Percentiles rank a stretch among this genome's conserved stretches.
phyloP scores from a whole-genome alignment of 1,284 basidiomycete genomes.

The Ustilago trichophora region DNA sequence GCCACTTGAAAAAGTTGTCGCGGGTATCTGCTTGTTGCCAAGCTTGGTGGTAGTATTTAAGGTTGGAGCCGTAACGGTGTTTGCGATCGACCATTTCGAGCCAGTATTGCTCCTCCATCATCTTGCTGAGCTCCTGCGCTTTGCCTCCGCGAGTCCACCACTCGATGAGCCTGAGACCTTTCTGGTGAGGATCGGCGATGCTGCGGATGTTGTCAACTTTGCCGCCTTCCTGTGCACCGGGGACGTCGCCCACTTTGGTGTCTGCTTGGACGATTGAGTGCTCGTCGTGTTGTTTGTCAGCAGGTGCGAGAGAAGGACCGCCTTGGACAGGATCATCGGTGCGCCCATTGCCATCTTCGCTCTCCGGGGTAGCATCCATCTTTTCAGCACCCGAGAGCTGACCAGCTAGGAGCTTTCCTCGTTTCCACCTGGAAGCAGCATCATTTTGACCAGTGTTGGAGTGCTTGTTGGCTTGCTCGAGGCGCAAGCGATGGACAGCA shows the following conservation, averaged over 20 bases:
- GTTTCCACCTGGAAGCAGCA: constrained; percentile 47
- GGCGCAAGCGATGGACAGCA: constrained; percentile 43
- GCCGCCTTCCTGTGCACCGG: constrained; percentile 49
- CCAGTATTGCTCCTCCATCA: constrained; percentile 59
- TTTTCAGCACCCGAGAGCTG: constrained; percentile 48
- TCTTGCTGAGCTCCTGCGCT: constrained; percentile 56
- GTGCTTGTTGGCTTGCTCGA: constrained; percentile 47
- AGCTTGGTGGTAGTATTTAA: constrained; percentile 56
- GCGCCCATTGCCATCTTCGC: constrained; percentile 10
- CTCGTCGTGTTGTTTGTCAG: constrained; percentile 9
- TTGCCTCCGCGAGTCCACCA: constrained; percentile 54
- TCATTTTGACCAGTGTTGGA: constrained; percentile 45
- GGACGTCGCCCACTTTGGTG: constrained; percentile 54
- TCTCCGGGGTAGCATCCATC: constrained; percentile 18
- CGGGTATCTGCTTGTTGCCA: constrained; percentile 51
- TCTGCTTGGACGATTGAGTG: constrained; percentile 20
- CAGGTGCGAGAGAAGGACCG: constrained; percentile 35
- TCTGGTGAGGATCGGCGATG: constrained; percentile 44
- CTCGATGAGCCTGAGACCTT: constrained; percentile 50
- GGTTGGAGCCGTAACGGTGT: constrained; percentile 59
- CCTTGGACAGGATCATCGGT: constrained; percentile 37
- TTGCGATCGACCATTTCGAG: constrained; percentile 58
- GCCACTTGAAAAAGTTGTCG: constrained; percentile 70
- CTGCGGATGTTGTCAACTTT: constrained; percentile 59
- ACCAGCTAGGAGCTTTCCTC: constrained; percentile 51